These are phyloP conservation scores for Smallanthus sonchifolius DNA, from an alignment of 129 eudicot genomes.

Conservation along the genomic window DNA sequence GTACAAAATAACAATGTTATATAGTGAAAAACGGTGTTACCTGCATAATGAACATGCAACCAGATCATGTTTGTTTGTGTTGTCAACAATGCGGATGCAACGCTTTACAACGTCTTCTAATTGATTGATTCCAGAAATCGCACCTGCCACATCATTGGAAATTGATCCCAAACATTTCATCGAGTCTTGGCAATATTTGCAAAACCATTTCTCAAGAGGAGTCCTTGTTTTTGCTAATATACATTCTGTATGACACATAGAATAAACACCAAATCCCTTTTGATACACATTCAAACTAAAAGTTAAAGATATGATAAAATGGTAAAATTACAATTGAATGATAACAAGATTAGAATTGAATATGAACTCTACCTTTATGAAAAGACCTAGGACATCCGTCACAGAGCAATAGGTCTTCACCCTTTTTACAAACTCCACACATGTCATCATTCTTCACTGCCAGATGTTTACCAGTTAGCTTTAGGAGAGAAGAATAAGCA, in stretches of 20 bases:
- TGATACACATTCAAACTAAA: neutral
- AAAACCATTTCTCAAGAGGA: constrained; percentile 64
- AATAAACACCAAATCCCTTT: neutral
- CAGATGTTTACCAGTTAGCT: constrained; percentile 32
- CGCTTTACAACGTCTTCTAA: constrained; percentile 51
- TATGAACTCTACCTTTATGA: constrained; percentile 51
- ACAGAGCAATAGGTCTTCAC: constrained; percentile 66
- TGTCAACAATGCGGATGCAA: constrained; percentile 52
- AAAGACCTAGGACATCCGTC: constrained; percentile 86
- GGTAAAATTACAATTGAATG: neutral
- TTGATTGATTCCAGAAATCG: constrained; percentile 3
- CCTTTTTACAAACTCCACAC: constrained; percentile 50
- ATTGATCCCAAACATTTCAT: constrained; percentile 41
- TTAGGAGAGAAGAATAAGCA: constrained; percentile 42
- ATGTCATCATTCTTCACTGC: constrained; percentile 48
- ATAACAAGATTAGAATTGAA: neutral
- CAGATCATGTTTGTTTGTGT: constrained; percentile 26
- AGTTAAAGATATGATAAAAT: neutral
- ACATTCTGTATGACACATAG: constrained; percentile 47
- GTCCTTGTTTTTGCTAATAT: constrained; percentile 31
- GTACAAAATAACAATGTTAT: neutral
- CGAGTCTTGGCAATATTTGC: constrained; percentile 50
- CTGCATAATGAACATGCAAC: constrained; percentile 79
- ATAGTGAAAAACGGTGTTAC: constrained; percentile 28
- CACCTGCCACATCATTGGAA: neutral